Conservation (phyloP, 2,329 filamentous ascomycete genomes). For the Fusarium sp. region DNA sequence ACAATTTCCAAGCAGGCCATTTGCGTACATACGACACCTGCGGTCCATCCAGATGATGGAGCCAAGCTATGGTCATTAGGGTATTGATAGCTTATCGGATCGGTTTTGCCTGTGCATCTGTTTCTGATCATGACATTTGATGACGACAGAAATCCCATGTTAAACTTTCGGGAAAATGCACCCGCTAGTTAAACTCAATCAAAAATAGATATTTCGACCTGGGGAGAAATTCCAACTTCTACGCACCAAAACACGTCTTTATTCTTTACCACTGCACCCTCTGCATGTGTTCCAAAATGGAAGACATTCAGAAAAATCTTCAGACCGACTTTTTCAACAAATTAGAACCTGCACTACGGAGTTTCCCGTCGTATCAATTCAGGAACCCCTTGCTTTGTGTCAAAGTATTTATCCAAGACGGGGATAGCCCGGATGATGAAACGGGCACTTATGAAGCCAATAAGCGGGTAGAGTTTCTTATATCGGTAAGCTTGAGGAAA, state of each 20-base stretch:
- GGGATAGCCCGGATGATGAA: background rate
- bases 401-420: constrained; percentile 1
- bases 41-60: rapidly evolving
- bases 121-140: background rate
- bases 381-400: background rate
- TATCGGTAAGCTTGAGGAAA: background rate
- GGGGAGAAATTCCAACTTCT: background rate
- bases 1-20: too few relatives aligned
- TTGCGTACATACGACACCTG: too few relatives aligned
- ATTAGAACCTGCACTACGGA: background rate
- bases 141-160: background rate
- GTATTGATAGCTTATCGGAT: too few relatives aligned
- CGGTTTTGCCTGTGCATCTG: too few relatives aligned
- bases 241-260: background rate
- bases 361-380: background rate
- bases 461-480: background rate
- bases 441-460: constrained; percentile 8
- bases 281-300: background rate
- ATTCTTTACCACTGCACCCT: too few relatives aligned
- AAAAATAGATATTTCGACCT: background rate
- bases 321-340: background rate
- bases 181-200: background rate
- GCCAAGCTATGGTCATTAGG: too few relatives aligned
- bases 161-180: background rate
- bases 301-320: background rate